Evolutionary conservation across 371 early-diverging fungal species (phyloP), one percentile per base, ranked within the genome.

Genomic region (Capniomyces stellatus): DNA sequence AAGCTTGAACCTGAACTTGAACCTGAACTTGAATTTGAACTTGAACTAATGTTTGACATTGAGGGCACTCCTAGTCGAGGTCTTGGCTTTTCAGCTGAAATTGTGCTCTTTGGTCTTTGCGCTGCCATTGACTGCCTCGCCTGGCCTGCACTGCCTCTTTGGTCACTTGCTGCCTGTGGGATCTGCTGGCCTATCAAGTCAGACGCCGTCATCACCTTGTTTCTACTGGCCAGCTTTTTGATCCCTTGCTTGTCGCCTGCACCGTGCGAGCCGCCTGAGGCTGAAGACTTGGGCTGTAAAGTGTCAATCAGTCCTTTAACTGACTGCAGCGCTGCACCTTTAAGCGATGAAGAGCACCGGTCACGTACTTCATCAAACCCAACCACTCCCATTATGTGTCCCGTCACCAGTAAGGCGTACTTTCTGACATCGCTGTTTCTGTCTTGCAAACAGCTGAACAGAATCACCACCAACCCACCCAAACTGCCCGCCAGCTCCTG

Each of bases 361-460:
- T 66, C 63, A 29, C 55, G 46, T 2, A 69, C 62, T 0, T 56
- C 43, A 50, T 69, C 65, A 28, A 69, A 69, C 1, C 69, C 70
- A 24, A 62, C 61, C 56, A 58, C 59, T 3, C 25, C 40, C 23
- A 69, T 60, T 1, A 58, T 49, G 19, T 63, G 58, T 2, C 72
- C 75, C n/a, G 92, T 60, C 49, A 81, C 71, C 1, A 71, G 60
- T 54, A 82, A 81, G 1, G 90, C 87, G 1, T 75, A 71, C 59
- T 92, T 92, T 54, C 96, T 77, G 12, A 93, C 93, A 27, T 92
- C 92, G 0, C 75, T 73, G 58, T 79, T 87, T 27, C 85, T 78
- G 58, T 95, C 94, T 61, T 87, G 88, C 49, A 92, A 58, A 55
- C 89, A 89, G 2, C 75, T 67, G 15, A 95, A 67, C 12, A 83